A percentile compares a stretch with the other conserved stretches of the same genome.
These are phyloP conservation scores for Lepidium africanum DNA, from an alignment of 345 rosid genomes.

Conservation along the genomic window DNA sequence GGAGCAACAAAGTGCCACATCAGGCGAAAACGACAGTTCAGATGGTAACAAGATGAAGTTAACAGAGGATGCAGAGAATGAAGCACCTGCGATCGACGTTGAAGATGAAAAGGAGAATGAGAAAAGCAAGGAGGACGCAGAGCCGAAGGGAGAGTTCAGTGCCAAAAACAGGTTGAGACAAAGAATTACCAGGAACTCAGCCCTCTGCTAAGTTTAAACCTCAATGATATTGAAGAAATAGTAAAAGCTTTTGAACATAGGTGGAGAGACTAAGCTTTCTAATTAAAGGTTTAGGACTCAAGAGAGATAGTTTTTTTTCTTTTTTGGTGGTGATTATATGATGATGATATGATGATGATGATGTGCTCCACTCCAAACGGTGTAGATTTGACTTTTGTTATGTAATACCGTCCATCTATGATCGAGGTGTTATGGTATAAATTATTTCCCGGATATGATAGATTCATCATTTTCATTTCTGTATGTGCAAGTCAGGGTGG, in stretches of 20 bases:
- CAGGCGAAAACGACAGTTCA: conserved; percentile 14
- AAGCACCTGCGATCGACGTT: conserved; percentile 11
- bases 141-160: conserved; percentile 27
- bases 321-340: neutral
- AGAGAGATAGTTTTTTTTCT: neutral
- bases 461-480: too few species aligned
- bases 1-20: conserved; percentile 16
- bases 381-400: neutral
- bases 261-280: neutral
- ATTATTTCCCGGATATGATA: too few species aligned
- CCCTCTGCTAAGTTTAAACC: conserved; percentile 28
- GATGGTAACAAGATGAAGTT: conserved; percentile 27
- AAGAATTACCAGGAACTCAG: conserved; percentile 48
- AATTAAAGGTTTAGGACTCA: neutral
- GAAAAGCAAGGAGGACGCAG: conserved; percentile 16
- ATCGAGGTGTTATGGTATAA: too few species aligned
- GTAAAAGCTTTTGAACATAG: neutral
- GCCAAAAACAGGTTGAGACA: conserved; percentile 48
- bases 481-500: conserved; percentile 44
- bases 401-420: neutral
- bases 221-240: conserved; percentile 39
- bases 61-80: conserved; percentile 31
- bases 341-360: neutral
- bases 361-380: neutral
- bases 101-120: conserved; percentile 16